Evolutionary conservation across 1,284 basidiomycete species (phyloP).

Genomic region (Leccinum colubrinum): DNA sequence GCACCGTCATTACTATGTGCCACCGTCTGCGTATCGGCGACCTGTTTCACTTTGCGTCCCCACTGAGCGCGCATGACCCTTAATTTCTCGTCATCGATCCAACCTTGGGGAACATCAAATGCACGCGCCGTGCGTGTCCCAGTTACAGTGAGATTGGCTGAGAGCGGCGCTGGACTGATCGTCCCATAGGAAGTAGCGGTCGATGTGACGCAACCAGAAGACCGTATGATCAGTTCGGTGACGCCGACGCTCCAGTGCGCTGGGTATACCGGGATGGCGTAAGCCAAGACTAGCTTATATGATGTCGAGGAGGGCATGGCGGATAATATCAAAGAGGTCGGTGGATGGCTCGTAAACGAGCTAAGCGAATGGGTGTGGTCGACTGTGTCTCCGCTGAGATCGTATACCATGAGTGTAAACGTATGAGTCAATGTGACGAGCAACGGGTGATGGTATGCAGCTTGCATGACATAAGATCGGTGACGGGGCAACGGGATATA

Average conservation of each 20-base stretch:
- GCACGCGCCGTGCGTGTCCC: conserved; percentile 63
- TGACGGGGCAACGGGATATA: conserved; percentile 46
- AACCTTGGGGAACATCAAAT: conserved; percentile 67
- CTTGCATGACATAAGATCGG: conserved; percentile 53
- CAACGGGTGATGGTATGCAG: conserved; percentile 74
- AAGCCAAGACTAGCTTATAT: conserved; percentile 74
- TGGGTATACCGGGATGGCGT: conserved; percentile 75
- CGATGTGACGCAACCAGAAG: conserved; percentile 21
- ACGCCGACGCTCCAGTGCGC: conserved; percentile 77
- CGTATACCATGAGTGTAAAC: conserved; percentile 68
- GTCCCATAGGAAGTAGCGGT: conserved; percentile 18
- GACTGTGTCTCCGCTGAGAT: conserved; percentile 51
- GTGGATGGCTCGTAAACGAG: conserved; percentile 73
- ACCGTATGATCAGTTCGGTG: conserved; percentile 68
- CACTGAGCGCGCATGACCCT: conserved; percentile 68
- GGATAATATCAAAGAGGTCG: conserved; percentile 68
- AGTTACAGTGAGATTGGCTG: conserved; percentile 41
- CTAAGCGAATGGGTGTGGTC: conserved; percentile 60
- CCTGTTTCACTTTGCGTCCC: conserved; percentile 64
- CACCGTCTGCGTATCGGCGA: conserved; percentile 68
- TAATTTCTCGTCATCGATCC: conserved; percentile 65
- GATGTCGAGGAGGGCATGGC: conserved; percentile 45
- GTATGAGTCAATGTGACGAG: conserved; percentile 65
- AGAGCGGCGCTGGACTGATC: neutral
- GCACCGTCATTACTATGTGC: no score